Base-by-base conservation (phyloP, 1,284 basidiomycete genomes). In the Retiboletus flavoniger region DNA sequence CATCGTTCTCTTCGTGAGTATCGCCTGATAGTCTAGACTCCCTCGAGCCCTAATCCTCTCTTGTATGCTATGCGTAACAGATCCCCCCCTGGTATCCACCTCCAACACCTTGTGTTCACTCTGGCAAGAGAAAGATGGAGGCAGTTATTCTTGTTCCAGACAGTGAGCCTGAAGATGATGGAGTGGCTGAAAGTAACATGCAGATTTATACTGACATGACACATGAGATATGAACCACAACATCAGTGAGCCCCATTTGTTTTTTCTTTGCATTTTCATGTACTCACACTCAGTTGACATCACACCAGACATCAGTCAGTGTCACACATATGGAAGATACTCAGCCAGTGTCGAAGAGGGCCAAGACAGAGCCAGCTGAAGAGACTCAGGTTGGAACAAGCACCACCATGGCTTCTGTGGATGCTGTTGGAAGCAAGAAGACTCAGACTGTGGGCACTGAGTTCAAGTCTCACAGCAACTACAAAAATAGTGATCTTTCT, bases 401-500 rank as follows among this genome's bases (percentile, higher is more conserved):
- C 11, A 29, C 35, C 7, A 19, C 44, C 4, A 10, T 13, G 4
- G 17, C 16, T 9, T 34, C 19, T 2, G 5, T 16, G 19, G 43
- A 34, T 14, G 19, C 19, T 5, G 0, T 24, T 9, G 29, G 41
- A 26, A 41, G 16, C 28, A 31, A 48, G 29, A 47, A 28, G 11
- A 19, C 6, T 28, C 26, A 5, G n/a, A 47, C 26, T 36, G n/a
- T 2, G 4, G 46, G 7, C 6, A n/a, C 47, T 2, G 3, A 29
- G 10, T 17, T 7, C 43, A 40, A 53, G 19, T 42, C 44, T 10
- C 17, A 3, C 34, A 38, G 45, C 11, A 3, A 58, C 7, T 58
- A 58, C 40, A 36, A 47, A 14, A 58, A 54, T 34, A 36, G 17
- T 8, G 45, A 58, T 3, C 56, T 58, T 7, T 50, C 50, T 2